These are phyloP conservation scores for Rhynchosporium secalis DNA, from an alignment of 2,329 filamentous ascomycete species.

Conservation along the genomic window DNA sequence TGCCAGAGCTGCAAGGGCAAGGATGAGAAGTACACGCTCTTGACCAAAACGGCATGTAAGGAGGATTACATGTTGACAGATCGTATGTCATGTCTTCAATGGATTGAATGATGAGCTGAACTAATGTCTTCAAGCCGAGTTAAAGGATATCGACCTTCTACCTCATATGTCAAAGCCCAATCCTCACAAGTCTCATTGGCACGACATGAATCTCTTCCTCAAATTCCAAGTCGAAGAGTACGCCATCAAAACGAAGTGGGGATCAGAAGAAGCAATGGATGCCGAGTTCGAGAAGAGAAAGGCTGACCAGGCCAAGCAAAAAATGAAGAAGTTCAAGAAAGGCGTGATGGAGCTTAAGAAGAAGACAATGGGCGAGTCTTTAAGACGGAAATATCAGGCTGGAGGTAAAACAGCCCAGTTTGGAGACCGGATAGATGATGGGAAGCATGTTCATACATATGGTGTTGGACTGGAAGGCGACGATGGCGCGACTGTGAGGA, in stretches of 20 bases:
- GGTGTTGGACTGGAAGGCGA: constrained; percentile 67
- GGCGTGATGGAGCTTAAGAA: constrained; percentile 91
- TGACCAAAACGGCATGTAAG: constrained; percentile 95
- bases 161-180: constrained; percentile 89
- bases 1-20: constrained; percentile 88
- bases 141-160: constrained; percentile 83
- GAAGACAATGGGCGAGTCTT: constrained; percentile 87
- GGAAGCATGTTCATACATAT: constrained; percentile 89
- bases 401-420: constrained; percentile 57
- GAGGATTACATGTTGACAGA: constrained; percentile 96
- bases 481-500: constrained; percentile 78
- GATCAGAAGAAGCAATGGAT: constrained; percentile 79
- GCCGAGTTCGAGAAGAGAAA: constrained; percentile 83
- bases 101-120: background rate
- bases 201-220: constrained; percentile 98
- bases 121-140: constrained; percentile 61
- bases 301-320: constrained; percentile 76
- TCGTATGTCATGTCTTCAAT: constrained; percentile 53
- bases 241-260: constrained; percentile 88
- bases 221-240: constrained; percentile 94
- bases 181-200: constrained; percentile 93
- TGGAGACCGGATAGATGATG: constrained; percentile 71
- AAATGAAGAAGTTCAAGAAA: constrained; percentile 87
- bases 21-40: constrained; percentile 84
- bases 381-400: constrained; percentile 66